Percentiles rank a stretch among this genome's conserved stretches.
Conservation (phyloP, 441 rosid species). For the Macaranga tanarius region DNA sequence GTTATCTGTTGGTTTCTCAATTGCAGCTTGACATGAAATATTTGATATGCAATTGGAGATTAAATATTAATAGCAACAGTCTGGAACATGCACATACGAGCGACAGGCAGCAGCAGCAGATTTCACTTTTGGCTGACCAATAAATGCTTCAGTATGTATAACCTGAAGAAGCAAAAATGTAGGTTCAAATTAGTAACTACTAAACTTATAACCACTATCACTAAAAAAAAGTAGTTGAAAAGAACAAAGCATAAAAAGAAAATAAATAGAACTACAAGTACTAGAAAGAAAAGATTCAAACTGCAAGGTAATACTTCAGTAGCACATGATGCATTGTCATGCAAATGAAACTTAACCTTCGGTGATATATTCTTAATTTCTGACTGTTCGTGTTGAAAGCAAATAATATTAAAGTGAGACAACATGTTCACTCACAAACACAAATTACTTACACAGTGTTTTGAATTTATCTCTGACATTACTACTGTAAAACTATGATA, state of each 20-base stretch:
- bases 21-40: neutral
- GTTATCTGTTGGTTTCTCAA: neutral
- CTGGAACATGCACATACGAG: slow-evolving; percentile 48
- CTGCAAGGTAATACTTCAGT: neutral
- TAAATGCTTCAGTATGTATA: slow-evolving; percentile 87
- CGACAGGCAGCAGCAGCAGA: slow-evolving; percentile 90
- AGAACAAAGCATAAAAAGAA: neutral
- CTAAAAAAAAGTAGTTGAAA: neutral
- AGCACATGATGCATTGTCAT: neutral
- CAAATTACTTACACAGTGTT: neutral
- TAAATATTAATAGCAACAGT: neutral
- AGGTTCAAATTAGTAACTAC: neutral
- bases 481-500: neutral
- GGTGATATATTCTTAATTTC: neutral
- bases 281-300: neutral
- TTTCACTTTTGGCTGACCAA: slow-evolving; percentile 90
- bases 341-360: neutral
- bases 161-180: slow-evolving; percentile 41
- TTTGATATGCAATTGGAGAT: neutral
- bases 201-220: neutral
- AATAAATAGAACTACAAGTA: neutral
- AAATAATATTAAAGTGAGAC: neutral
- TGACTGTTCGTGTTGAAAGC: neutral
- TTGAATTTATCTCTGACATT: neutral
- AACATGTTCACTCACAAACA: neutral